Percentiles rank a stretch among this genome's conserved stretches.
These are phyloP conservation scores for Amauroascus niger DNA, from an alignment of 2,329 filamentous ascomycete species.

Conservation along the genomic window DNA sequence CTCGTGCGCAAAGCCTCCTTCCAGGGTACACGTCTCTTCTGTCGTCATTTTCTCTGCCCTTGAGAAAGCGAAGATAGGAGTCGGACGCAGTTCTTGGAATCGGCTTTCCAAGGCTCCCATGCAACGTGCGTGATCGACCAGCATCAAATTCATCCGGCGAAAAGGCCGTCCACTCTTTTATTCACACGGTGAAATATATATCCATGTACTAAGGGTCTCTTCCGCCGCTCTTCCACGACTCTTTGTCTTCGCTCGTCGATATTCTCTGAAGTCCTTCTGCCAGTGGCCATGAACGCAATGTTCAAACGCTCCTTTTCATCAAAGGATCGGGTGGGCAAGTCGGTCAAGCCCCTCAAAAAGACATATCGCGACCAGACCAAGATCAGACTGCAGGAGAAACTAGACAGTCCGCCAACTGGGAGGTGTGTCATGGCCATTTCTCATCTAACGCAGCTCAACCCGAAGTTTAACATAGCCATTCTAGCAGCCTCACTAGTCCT, in stretches of 20 bases:
- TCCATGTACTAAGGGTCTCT: conserved; percentile 30
- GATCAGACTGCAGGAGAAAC: conserved; percentile 77
- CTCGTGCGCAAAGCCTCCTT: conserved; percentile 40
- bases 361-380: conserved; percentile 67
- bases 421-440: conserved; percentile 31
- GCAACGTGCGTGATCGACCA: conserved; percentile 44
- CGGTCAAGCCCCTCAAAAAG: conserved; percentile 68
- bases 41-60: conserved; percentile 24
- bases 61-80: conserved; percentile 23
- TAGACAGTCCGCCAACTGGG: conserved; percentile 51
- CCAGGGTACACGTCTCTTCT: conserved; percentile 24
- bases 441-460: neutral
- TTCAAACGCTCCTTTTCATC: conserved; percentile 86
- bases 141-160: conserved; percentile 33
- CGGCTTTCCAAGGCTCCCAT: conserved; percentile 48
- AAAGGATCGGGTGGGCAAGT: conserved; percentile 80
- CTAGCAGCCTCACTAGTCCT: conserved; percentile 50
- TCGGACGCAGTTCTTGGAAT: conserved; percentile 29
- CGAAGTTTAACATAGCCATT: conserved; percentile 16
- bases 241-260: conserved; percentile 30
- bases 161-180: conserved; percentile 28
- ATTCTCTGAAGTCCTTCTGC: conserved; percentile 26
- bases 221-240: conserved; percentile 34
- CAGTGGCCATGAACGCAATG: conserved; percentile 45
- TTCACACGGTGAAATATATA: conserved; percentile 26